Conservation (phyloP, 2,329 filamentous ascomycete genomes). For the Aspergillus bombycis region DNA sequence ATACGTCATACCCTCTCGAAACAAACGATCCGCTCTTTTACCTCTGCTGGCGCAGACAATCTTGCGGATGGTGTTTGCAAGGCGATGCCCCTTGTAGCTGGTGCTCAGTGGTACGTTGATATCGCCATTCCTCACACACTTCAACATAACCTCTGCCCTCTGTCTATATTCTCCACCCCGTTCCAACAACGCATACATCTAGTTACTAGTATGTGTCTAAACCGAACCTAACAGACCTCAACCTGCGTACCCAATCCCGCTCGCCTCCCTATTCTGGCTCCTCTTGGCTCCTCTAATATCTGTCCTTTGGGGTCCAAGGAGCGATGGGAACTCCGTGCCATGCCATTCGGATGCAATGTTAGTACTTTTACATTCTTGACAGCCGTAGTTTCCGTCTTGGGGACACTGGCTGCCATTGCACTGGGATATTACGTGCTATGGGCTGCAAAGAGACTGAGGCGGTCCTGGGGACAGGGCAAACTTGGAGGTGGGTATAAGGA, state of each 20-base stretch:
- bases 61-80: constrained; percentile 38
- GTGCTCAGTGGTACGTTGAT: constrained; percentile 40
- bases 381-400: constrained; percentile 34
- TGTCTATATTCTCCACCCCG: background rate
- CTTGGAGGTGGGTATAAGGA: background rate
- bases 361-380: constrained; percentile 46
- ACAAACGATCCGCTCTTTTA: constrained; percentile 32
- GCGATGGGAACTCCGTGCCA: constrained; percentile 46
- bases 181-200: background rate
- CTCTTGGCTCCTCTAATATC: constrained; percentile 37
- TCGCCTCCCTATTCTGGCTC: constrained; percentile 42
- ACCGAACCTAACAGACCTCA: constrained; percentile 32
- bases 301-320: constrained; percentile 45
- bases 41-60: constrained; percentile 42
- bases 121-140: background rate
- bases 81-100: constrained; percentile 40
- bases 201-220: background rate
- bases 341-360: constrained; percentile 44
- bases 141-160: background rate
- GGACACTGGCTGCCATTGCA: constrained; percentile 30
- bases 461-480: constrained; percentile 17
- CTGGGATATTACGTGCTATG: constrained; percentile 23
- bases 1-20: constrained; percentile 11
- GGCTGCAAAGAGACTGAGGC: constrained; percentile 16
- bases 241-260: constrained; percentile 44